Percentiles rank a stretch among this genome's conserved stretches.
These are phyloP conservation scores for Saccharomycopsis fodiens DNA, from an alignment of 805 yeast genomes.

Conservation along the genomic window DNA sequence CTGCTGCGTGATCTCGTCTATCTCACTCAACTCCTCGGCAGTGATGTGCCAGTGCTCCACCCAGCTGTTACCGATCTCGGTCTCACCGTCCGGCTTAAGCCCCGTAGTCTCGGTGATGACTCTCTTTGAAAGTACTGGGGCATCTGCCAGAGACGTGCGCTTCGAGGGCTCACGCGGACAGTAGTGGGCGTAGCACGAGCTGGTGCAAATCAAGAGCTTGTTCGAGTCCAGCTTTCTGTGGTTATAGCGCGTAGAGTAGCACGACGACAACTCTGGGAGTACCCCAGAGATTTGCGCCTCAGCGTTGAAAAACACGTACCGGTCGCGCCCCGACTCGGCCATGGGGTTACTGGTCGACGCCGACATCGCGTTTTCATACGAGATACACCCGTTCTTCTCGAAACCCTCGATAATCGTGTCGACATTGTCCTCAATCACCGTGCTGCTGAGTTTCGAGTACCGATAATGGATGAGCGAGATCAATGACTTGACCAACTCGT, in stretches of 20 bases:
- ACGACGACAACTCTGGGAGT: conserved; percentile 29
- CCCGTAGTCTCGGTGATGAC: conserved; percentile 37
- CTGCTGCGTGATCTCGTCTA: conserved; percentile 46
- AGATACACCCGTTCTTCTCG: conserved; percentile 35
- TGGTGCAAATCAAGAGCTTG: conserved; percentile 4
- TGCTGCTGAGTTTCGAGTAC: conserved; percentile 41
- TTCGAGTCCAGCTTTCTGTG: conserved; percentile 15
- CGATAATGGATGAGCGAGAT: conserved; percentile 44
- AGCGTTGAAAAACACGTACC: conserved; percentile 22
- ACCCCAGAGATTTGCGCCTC: conserved; percentile 30
- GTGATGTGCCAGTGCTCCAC: conserved; percentile 58
- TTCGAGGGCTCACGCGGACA: conserved; percentile 19
- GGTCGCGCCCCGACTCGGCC: conserved; percentile 1
- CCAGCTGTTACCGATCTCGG: conserved; percentile 45
- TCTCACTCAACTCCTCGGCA: conserved; percentile 42
- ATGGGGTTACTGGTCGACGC: background rate
- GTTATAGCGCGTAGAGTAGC: conserved; percentile 23
- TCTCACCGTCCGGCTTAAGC: conserved; percentile 29
- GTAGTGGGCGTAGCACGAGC: conserved; percentile 14
- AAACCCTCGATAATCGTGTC: conserved; percentile 40
- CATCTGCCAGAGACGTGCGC: conserved; percentile 5
- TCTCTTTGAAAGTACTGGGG: conserved; percentile 25
- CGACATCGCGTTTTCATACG: conserved; percentile 25
- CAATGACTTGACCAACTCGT: conserved; percentile 47
- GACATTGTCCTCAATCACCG: conserved; percentile 43